phyloP scores from a whole-genome alignment of 495 filamentous ascomycete genomes.

The Penicillium verhagenii region DNA sequence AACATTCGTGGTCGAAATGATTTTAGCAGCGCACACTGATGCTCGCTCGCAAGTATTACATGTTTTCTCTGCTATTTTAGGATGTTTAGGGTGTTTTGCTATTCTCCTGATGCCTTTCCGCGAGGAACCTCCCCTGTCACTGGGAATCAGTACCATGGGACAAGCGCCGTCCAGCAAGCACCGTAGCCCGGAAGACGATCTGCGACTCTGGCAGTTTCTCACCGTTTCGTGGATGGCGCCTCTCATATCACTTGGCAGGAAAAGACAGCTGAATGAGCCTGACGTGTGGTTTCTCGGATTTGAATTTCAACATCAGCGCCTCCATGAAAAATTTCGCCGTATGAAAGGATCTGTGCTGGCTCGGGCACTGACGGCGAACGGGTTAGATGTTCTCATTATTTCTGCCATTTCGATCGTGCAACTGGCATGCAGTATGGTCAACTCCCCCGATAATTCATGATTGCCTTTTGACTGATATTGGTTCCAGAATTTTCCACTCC shows the following conservation, averaged over 20 bases:
- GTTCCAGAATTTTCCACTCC: conserved; percentile 54
- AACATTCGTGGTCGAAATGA: conserved; percentile 41
- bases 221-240: conserved; percentile 81
- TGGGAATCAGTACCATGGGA: conserved; percentile 61
- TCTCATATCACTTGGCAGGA: conserved; percentile 61
- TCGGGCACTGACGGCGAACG: conserved; percentile 71
- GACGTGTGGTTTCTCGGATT: conserved; percentile 76
- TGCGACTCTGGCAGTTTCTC: conserved; percentile 78
- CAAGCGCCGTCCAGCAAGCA: conserved; percentile 55
- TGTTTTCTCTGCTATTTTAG: conserved; percentile 40
- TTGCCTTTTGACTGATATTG: neutral
- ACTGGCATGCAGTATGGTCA: conserved; percentile 47
- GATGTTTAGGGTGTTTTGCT: conserved; percentile 42
- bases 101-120: conserved; percentile 74
- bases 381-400: conserved; percentile 69
- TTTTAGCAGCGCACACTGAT: conserved; percentile 30
- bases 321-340: conserved; percentile 71
- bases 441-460: neutral
- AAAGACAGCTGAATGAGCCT: conserved; percentile 64
- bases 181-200: conserved; percentile 78
- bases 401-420: conserved; percentile 60
- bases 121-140: conserved; percentile 53
- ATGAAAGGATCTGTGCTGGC: conserved; percentile 68
- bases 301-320: conserved; percentile 70
- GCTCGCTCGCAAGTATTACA: conserved; percentile 26